These are phyloP conservation scores for Dimocarpus longan DNA, from an alignment of 345 rosid genomes.

Conservation along the genomic window DNA sequence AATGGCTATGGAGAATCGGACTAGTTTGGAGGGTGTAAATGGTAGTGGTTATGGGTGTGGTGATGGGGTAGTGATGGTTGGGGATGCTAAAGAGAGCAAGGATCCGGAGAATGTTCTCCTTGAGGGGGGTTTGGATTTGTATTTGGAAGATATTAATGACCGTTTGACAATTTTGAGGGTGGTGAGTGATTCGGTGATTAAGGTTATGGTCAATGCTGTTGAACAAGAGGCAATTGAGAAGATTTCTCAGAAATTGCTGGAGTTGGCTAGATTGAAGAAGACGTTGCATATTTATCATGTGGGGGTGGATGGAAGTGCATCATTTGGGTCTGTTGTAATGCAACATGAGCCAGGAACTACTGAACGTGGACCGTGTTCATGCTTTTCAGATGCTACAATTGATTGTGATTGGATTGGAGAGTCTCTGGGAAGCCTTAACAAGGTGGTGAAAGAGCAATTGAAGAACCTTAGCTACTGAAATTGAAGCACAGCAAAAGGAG, in stretches of 20 bases:
- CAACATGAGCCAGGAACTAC: constrained; percentile 10
- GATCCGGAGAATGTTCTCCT: constrained; percentile 47
- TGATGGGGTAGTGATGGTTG: neutral
- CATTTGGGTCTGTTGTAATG: constrained; percentile 9
- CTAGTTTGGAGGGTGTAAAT: constrained; percentile 32
- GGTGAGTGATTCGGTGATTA: constrained; percentile 76
- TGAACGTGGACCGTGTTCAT: constrained; percentile 10
- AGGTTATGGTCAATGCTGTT: constrained; percentile 67
- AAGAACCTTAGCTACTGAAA: constrained; percentile 50
- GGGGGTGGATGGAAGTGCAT: constrained; percentile 35
- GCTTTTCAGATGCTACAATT: constrained; percentile 19
- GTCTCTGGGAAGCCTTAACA: constrained; percentile 41
- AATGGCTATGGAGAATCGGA: constrained; percentile 32
- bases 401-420: constrained; percentile 33
- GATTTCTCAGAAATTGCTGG: constrained; percentile 64
- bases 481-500: constrained; percentile 48
- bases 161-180: constrained; percentile 66
- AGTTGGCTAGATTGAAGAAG: constrained; percentile 57
- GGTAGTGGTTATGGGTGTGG: constrained; percentile 21
- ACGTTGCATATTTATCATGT: constrained; percentile 32
- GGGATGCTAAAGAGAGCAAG: constrained; percentile 45
- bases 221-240: constrained; percentile 71
- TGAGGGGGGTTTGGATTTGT: constrained; percentile 64
- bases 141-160: constrained; percentile 57
- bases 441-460: constrained; percentile 49